Conservation (phyloP, 441 rosid genomes). For the Pelargonium citronellum region DNA sequence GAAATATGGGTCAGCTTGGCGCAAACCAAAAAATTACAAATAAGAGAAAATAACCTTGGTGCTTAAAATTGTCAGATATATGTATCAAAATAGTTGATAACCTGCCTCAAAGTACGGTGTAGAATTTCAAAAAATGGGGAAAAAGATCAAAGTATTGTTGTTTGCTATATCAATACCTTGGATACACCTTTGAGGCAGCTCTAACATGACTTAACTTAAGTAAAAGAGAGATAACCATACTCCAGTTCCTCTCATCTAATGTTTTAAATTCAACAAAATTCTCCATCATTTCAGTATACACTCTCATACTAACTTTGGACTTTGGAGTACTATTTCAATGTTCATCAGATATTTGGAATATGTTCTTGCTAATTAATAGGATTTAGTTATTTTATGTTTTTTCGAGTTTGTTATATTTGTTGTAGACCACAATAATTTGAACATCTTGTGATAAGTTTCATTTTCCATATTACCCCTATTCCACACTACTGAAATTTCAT, state of each 20-base stretch:
- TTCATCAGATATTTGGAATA: neutral
- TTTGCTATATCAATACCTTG: neutral
- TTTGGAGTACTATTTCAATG: neutral
- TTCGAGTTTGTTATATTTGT: neutral
- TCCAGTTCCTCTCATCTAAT: neutral
- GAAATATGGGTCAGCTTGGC: constrained; percentile 4
- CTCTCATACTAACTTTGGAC: neutral
- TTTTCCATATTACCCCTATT: neutral
- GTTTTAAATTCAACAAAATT: constrained; percentile 1
- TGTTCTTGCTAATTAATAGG: neutral
- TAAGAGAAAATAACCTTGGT: no score
- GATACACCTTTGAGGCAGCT: neutral
- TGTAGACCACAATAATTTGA: neutral
- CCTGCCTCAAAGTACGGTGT: no score
- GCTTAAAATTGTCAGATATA: no score
- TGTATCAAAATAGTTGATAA: no score
- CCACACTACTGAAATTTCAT: neutral
- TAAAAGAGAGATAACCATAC: no score
- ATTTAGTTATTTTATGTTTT: neutral
- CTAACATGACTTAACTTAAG: neutral
- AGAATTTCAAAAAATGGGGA: no score
- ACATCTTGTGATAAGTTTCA: neutral
- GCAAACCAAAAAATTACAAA: neutral
- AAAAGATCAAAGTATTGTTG: neutral
- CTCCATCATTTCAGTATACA: neutral